Conservation (phyloP, 108 stramenopile species). For the Cylindrotheca fusiformis region DNA sequence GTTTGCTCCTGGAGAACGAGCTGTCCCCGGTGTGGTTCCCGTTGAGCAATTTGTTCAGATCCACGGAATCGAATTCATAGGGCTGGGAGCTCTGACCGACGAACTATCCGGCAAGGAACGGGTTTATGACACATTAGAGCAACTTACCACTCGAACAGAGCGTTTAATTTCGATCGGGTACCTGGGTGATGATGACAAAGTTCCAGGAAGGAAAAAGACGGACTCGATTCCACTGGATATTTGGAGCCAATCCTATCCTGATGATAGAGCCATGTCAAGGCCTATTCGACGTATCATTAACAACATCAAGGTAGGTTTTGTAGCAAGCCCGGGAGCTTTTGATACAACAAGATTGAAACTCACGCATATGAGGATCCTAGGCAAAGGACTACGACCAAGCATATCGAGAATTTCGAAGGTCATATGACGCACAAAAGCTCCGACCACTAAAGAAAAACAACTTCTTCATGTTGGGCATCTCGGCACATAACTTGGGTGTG, state of each 20-base stretch:
- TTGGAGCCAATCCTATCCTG: constrained; percentile 21
- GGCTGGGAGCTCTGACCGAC: constrained; percentile 30
- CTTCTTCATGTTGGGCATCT: constrained; percentile 32
- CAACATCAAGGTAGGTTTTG: constrained; percentile 23
- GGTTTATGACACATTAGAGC: constrained; percentile 39
- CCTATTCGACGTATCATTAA: not conserved
- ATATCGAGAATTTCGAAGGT: constrained; percentile 11
- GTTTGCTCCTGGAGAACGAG: not conserved
- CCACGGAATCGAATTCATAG: constrained; percentile 39
- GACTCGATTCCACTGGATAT: constrained; percentile 30
- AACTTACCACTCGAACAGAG: constrained; percentile 20
- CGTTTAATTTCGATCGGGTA: constrained; percentile 36
- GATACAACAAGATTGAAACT: not conserved
- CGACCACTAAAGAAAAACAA: constrained; percentile 17
- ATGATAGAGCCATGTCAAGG: constrained; percentile 23
- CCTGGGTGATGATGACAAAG: constrained; percentile 17
- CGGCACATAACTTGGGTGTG: constrained; percentile 44
- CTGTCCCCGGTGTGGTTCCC: not conserved
- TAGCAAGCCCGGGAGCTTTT: not conserved
- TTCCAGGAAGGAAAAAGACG: constrained; percentile 1
- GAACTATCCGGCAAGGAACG: constrained; percentile 38
- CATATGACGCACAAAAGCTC: constrained; percentile 15
- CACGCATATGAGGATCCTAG: constrained; percentile 5
- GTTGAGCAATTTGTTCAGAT: constrained; percentile 33
- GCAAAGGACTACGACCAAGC: constrained; percentile 15